Evolutionary conservation across 495 filamentous ascomycete species (phyloP), one percentile per base, ranked within the genome.

Genomic region (Podospora bellae-mahoneyi): DNA sequence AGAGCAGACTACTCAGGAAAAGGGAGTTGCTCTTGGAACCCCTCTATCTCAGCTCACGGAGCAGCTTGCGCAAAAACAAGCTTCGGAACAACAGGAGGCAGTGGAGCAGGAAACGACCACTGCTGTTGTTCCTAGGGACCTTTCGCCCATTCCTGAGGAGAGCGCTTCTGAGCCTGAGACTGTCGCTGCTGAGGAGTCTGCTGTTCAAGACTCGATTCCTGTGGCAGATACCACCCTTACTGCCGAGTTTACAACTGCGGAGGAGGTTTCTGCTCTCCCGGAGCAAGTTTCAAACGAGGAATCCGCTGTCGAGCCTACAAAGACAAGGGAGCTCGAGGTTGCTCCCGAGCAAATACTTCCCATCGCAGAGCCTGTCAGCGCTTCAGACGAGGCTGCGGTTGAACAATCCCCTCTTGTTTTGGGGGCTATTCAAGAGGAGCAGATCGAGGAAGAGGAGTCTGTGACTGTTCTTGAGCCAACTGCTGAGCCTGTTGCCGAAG

Each of bases 81-180:
- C 34, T 39, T 23, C 23, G 23, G 23, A 23, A 23, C 23, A 23
- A 23, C 23, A 23, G 23, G 23, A 23, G 23, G 23, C 23, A 23
- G 23, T 23, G 23, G 23, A 23, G 23, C 23, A 23, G 23, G 23
- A 23, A 23, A 23, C 23, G 23, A 23, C 23, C 23, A 23, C 39
- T 16, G 9, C 39, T 48, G 15, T 10, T 32, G 30, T 48, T 10
- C 39, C 39, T 48, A 10, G 9, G 39, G 15, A 48, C 2, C 15
- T 10, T 1, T 48, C 39, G 9, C 39, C 39, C 39, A 48, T 48
- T 13, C 56, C 13, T 58, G 66, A 67, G 34, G 68, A 74, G 60
- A 66, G 48, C 18, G 58, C 54, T 54, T 54, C 64, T 30, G 64
- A 69, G 7, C 4, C 54, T 26, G 28, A 64, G 39, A 1, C 57